These are phyloP conservation scores for Creolimax fragrantissima DNA, from an alignment of 78 protist genomes.

Conservation along the genomic window DNA sequence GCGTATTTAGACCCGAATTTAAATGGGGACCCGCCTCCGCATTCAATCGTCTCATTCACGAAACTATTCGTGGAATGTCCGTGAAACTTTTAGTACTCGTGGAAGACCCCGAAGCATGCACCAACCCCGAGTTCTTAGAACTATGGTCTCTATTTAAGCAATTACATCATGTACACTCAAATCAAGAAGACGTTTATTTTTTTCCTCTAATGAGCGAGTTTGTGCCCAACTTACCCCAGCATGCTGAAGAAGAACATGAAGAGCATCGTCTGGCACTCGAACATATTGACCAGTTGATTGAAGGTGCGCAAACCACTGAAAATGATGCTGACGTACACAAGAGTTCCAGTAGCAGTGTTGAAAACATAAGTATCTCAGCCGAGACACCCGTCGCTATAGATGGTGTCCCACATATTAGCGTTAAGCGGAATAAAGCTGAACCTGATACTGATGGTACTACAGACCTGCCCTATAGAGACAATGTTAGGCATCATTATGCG, in stretches of 20 bases:
- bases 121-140: neutral
- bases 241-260: conserved; percentile 18
- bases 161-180: neutral
- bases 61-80: neutral
- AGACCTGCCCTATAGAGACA: no score
- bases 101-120: neutral
- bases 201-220: neutral
- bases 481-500: no score
- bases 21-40: conserved; percentile 22
- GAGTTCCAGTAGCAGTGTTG: no score
- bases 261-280: neutral
- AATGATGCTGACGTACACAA: no score
- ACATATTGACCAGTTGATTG: neutral
- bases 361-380: no score
- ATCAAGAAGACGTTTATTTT: neutral
- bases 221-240: neutral
- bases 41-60: neutral
- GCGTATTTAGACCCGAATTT: conserved; percentile 2
- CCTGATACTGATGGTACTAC: neutral
- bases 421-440: neutral
- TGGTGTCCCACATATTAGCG: no score
- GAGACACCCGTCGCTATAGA: no score
- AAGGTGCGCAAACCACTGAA: neutral
- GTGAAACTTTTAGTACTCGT: neutral
- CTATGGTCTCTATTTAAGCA: neutral